phyloP scores from a whole-genome alignment of 306 rosid species.

The Cicer cuneatum region DNA sequence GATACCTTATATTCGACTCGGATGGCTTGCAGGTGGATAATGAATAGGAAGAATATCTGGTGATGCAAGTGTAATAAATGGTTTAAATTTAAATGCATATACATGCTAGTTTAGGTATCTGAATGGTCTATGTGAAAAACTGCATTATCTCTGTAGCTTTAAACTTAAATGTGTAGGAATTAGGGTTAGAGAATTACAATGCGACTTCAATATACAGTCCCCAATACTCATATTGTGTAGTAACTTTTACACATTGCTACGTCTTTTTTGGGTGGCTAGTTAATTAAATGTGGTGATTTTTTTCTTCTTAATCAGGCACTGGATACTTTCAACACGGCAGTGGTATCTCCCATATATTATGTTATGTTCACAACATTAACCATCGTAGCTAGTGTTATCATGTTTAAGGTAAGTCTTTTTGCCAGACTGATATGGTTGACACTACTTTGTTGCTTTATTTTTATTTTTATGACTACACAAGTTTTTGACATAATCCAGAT shows the following conservation, averaged over 20 bases:
- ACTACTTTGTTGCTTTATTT: conserved; percentile 1
- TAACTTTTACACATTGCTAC: neutral
- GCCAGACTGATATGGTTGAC: conserved; percentile 27
- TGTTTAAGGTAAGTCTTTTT: conserved; percentile 83
- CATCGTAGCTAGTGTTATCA: conserved; percentile 94
- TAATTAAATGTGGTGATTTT: conserved; percentile 32
- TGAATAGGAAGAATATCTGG: conserved; percentile 37
- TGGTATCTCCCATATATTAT: conserved; percentile 97
- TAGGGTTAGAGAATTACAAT: neutral
- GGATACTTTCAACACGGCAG: conserved; percentile 99
- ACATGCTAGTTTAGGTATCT: conserved; percentile 37
- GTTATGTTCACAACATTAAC: conserved; percentile 98
- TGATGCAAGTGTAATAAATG: conserved; percentile 30
- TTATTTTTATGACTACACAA: conserved; percentile 6
- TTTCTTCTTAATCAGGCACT: conserved; percentile 73
- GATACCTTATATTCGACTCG: conserved; percentile 15
- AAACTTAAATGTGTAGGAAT: conserved; percentile 30
- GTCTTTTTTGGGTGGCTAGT: conserved; percentile 7
- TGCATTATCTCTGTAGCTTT: conserved; percentile 20
- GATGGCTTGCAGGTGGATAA: conserved; percentile 42
- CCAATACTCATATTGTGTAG: neutral
- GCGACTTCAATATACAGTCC: conserved; percentile 10
- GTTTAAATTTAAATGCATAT: conserved; percentile 35
- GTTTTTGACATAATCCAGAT: conserved; percentile 11
- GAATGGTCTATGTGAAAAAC: conserved; percentile 29